Conservation (phyloP, 192 early-diverging fungal genomes). For the Backusella tuberculispora region DNA sequence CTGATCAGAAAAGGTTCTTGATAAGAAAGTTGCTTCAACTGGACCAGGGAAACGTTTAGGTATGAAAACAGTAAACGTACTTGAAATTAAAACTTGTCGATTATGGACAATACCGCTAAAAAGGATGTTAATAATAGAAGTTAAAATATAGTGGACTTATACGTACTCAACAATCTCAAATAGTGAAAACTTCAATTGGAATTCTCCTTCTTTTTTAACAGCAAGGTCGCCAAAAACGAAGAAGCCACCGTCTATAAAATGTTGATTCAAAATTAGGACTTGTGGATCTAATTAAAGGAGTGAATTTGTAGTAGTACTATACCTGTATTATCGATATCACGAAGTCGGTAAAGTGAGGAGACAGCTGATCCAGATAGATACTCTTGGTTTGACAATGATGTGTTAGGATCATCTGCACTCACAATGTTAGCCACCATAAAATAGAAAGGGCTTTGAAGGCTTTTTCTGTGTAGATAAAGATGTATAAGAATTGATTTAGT, state of each 20-base stretch:
- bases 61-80: conserved; percentile 77
- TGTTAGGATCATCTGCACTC: conserved; percentile 69
- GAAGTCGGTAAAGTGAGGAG: conserved; percentile 84
- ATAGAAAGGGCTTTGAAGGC: conserved; percentile 85
- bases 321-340: conserved; percentile 77
- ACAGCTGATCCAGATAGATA: conserved; percentile 89
- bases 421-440: conserved; percentile 95
- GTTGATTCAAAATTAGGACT: background rate
- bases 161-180: conserved; percentile 80
- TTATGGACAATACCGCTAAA: conserved; percentile 26
- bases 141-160: background rate
- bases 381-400: conserved; percentile 68
- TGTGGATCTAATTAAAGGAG: conserved; percentile 4
- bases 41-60: conserved; percentile 92
- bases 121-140: conserved; percentile 12
- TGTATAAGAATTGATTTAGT: background rate
- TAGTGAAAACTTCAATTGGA: conserved; percentile 80
- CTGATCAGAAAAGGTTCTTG: conserved; percentile 91
- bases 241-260: conserved; percentile 76
- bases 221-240: conserved; percentile 96
- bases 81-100: conserved; percentile 68
- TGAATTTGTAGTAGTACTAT: background rate
- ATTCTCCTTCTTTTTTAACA: conserved; percentile 81
- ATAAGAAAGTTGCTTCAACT: conserved; percentile 87
- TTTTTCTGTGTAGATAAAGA: conserved; percentile 23